A percentile compares a stretch with the other conserved stretches of the same genome.
Evolutionary conservation across 768 basidiomycete genomes (phyloP).

Genomic region (Glaciozyma antarctica): DNA sequence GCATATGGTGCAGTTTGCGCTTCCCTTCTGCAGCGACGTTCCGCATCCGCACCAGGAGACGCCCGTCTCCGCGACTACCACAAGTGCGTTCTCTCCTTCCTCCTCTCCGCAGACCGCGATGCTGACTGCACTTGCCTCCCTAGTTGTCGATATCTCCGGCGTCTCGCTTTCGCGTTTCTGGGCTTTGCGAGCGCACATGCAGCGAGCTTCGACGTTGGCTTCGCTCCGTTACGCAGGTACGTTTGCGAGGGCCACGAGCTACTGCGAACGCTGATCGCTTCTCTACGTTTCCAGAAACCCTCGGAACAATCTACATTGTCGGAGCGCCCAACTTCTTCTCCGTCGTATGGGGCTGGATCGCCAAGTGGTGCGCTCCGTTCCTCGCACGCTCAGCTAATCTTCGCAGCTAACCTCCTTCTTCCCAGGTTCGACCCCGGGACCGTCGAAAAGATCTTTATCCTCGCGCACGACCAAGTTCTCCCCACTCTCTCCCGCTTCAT

Average conservation of each 20-base stretch:
- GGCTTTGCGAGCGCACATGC: slow-evolving; percentile 59
- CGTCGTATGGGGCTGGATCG: slow-evolving; percentile 75
- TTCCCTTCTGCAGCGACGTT: slow-evolving; percentile 56
- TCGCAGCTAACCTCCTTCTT: neutral
- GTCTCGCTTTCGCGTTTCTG: slow-evolving; percentile 59
- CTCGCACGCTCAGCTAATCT: neutral
- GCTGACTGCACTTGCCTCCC: slow-evolving; percentile 19
- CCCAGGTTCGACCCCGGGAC: slow-evolving; percentile 16
- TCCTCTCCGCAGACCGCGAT: neutral
- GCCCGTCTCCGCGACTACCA: slow-evolving; percentile 20
- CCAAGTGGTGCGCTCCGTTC: slow-evolving; percentile 37
- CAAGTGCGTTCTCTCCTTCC: slow-evolving; percentile 1
- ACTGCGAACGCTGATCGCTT: neutral
- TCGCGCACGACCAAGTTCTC: slow-evolving; percentile 37
- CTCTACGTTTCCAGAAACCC: neutral
- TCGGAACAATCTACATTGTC: slow-evolving; percentile 45
- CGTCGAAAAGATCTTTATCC: slow-evolving; percentile 58
- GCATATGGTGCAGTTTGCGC: slow-evolving; percentile 54
- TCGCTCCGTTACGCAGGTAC: slow-evolving; percentile 78
- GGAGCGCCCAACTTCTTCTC: slow-evolving; percentile 76
- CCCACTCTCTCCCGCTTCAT: slow-evolving; percentile 48
- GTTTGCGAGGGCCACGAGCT: slow-evolving; percentile 47
- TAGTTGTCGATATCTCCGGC: slow-evolving; percentile 63
- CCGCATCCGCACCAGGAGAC: slow-evolving; percentile 42
- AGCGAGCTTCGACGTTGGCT: slow-evolving; percentile 63